Evolutionary conservation across 805 yeast genomes (phyloP), one percentile per base, ranked within the genome.

Genomic region (Yarrowia sp.): DNA sequence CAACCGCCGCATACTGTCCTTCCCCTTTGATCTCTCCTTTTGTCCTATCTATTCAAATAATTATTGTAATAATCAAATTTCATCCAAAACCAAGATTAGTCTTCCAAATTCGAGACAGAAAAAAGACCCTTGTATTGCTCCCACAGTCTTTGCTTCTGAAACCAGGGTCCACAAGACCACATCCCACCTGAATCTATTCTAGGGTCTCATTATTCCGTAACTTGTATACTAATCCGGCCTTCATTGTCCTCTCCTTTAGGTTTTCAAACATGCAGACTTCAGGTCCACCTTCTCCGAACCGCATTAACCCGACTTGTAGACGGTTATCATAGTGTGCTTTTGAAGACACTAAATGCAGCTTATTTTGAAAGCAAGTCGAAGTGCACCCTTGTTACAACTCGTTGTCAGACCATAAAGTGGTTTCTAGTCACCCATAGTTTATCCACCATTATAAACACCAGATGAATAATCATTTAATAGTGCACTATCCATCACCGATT

Each of bases 401-500:
- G n/a, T n/a, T n/a, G n/a, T n/a, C n/a, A n/a, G n/a, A n/a, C n/a
- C n/a, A n/a, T n/a, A n/a, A n/a, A n/a, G n/a, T n/a, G n/a, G n/a
- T n/a, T n/a, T n/a, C n/a, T n/a, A n/a, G n/a, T n/a, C n/a, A n/a
- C n/a, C n/a, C n/a, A n/a, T n/a, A n/a, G n/a, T n/a, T n/a, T n/a
- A 5, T 26, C 30, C 30, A 26, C 30, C 30, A 4, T 26, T 26
- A 26, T 8, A 4, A 26, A 5, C 30, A 4, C 35, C 54, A 11
- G 40, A 48, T 48, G n/a, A 48, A 48, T 48, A 48, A 48, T 48
- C 54, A 32, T 4, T 7, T 12, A 30, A 32, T 32, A 8, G 28
- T 48, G 54, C 38, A 32, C 32, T 48, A 48, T 48, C 54, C 54
- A 48, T 48, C 54, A 32, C 54, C 54, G 54, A 30, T 48, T 48